A percentile compares a stretch with the other conserved stretches of the same genome.
Conservation (phyloP, 805 yeast species). For the Yarrowia sp. region DNA sequence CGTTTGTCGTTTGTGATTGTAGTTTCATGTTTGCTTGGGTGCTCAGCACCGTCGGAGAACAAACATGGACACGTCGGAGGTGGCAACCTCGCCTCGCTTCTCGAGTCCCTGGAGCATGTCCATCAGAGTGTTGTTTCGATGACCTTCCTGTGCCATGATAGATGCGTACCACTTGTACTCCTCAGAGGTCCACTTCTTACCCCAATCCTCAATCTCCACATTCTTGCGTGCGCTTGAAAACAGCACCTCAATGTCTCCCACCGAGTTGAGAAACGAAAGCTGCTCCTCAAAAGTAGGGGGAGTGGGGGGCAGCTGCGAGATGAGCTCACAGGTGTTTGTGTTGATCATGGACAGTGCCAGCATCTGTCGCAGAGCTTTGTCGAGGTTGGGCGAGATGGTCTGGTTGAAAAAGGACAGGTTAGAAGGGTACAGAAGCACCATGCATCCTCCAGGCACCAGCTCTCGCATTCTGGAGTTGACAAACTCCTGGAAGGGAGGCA, state of each 20-base stretch:
- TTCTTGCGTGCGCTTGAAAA: slow-evolving; percentile 6
- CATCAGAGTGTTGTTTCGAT: slow-evolving; percentile 13
- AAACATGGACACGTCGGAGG: slow-evolving; percentile 8
- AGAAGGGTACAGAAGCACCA: slow-evolving; percentile 31
- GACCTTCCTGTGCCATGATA: slow-evolving; percentile 3
- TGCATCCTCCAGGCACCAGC: slow-evolving; percentile 31
- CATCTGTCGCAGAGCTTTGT: slow-evolving; percentile 31
- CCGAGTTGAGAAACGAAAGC: neutral
- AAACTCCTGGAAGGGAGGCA: slow-evolving; percentile 29
- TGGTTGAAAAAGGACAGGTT: slow-evolving; percentile 29
- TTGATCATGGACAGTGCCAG: slow-evolving; percentile 32
- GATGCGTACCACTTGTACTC: slow-evolving; percentile 20
- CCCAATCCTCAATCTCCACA: slow-evolving; percentile 23
- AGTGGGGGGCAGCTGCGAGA: slow-evolving; percentile 30
- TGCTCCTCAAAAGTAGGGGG: slow-evolving; percentile 8
- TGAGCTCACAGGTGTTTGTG: slow-evolving; percentile 31
- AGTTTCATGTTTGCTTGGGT: neutral
- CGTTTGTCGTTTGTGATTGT: neutral
- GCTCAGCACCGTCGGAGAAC: neutral
- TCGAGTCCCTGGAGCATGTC: slow-evolving; percentile 15
- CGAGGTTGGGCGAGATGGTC: slow-evolving; percentile 31
- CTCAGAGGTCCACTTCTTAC: slow-evolving; percentile 10
- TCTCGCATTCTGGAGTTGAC: slow-evolving; percentile 29
- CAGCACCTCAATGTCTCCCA: slow-evolving; percentile 8
- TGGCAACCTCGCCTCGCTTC: slow-evolving; percentile 9